A percentile compares a stretch with the other conserved stretches of the same genome.
phyloP scores from a whole-genome alignment of 257 asterid genomes.

The Solanum ossicruentum region DNA sequence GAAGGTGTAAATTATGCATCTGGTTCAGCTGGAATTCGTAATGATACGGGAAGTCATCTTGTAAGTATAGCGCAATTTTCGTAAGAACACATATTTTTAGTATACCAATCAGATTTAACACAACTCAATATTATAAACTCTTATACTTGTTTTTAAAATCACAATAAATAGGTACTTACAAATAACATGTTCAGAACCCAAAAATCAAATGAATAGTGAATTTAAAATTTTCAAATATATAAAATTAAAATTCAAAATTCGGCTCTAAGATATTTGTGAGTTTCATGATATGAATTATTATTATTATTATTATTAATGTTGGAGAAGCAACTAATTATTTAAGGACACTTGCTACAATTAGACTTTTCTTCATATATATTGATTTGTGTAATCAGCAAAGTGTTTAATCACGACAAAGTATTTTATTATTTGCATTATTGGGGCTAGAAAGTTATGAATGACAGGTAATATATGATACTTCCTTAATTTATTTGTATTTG shows the following conservation, averaged over 20 bases:
- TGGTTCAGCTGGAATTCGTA: constrained; percentile 49
- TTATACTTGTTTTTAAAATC: not conserved
- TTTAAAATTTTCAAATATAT: not conserved
- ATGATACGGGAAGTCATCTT: constrained; percentile 9
- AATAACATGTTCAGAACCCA: not conserved
- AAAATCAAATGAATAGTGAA: not conserved
- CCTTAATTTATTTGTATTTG: too few species aligned
- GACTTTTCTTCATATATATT: not conserved
- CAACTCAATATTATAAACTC: not conserved
- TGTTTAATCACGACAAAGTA: not conserved
- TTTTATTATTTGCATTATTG: not conserved
- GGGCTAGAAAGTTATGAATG: not conserved
- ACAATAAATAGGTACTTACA: not conserved
- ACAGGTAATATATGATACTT: not conserved
- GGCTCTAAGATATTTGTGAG: not conserved
- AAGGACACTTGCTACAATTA: not conserved
- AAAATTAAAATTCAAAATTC: not conserved
- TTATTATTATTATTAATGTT: too few species aligned
- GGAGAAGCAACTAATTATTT: not conserved
- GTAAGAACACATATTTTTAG: fast-evolving
- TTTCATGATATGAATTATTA: too few species aligned
- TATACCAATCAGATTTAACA: not conserved
- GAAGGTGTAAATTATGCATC: constrained; percentile 62
- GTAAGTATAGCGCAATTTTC: constrained; percentile 2
- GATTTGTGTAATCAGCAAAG: not conserved